Evolutionary conservation across 768 basidiomycete genomes (phyloP).

Genomic region (Hydnomerulius pinastri): DNA sequence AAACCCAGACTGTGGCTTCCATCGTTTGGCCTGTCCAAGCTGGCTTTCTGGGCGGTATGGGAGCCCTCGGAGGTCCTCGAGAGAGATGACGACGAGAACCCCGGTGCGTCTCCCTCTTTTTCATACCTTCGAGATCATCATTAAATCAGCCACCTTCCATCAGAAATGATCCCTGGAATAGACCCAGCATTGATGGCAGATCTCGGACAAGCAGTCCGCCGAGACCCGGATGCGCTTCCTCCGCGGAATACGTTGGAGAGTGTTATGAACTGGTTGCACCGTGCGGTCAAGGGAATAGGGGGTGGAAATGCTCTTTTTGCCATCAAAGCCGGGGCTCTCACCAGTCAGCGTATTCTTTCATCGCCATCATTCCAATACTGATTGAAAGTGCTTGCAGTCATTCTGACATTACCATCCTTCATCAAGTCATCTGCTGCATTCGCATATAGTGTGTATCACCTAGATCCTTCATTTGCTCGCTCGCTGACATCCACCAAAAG

Average conservation of each 20-base stretch:
- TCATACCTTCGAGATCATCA: background rate
- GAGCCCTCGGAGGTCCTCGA: constrained; percentile 45
- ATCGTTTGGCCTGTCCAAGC: constrained; percentile 25
- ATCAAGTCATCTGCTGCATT: constrained; percentile 53
- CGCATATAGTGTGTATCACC: constrained; percentile 55
- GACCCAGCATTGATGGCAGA: constrained; percentile 44
- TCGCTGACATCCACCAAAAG: constrained; percentile 33
- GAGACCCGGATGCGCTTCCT: constrained; percentile 77
- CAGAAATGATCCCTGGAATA: constrained; percentile 61
- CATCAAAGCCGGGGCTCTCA: constrained; percentile 68
- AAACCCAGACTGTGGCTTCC: constrained; percentile 61
- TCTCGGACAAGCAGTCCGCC: constrained; percentile 54
- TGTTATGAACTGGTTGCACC: constrained; percentile 48
- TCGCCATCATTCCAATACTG: background rate
- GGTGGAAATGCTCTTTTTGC: constrained; percentile 69
- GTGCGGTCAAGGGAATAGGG: constrained; percentile 39
- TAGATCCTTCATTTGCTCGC: background rate
- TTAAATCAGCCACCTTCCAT: background rate
- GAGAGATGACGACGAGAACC: constrained; percentile 68
- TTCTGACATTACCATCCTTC: constrained; percentile 62
- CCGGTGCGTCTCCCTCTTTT: constrained; percentile 35
- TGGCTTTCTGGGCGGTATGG: constrained; percentile 48
- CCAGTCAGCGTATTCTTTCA: constrained; percentile 40
- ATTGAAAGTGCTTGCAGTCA: constrained; percentile 36
- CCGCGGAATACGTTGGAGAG: constrained; percentile 61